Evolutionary conservation across 352 stramenopile genomes (phyloP).

Genomic region (Globisporangium cylindrosporum): DNA sequence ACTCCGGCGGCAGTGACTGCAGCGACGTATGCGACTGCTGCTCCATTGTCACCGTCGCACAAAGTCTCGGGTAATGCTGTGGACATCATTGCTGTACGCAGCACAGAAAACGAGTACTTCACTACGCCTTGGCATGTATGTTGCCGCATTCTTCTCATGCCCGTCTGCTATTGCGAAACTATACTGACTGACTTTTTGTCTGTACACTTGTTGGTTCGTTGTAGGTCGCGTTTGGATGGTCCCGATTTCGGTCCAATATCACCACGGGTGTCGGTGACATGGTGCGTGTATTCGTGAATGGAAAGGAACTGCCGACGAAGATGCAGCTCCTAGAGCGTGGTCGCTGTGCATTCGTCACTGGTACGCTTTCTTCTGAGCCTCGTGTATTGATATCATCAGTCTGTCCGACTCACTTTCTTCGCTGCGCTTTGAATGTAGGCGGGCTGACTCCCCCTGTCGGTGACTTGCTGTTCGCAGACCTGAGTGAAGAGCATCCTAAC

Average conservation of each 20-base stretch:
- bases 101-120: slow-evolving; percentile 49
- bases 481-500: slow-evolving; percentile 61
- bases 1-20: slow-evolving; percentile 7
- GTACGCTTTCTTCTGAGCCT: slow-evolving; percentile 18
- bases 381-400: background rate
- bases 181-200: background rate
- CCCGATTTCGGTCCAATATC: slow-evolving; percentile 58
- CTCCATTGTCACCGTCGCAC: slow-evolving; percentile 35
- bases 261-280: slow-evolving; percentile 64
- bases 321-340: slow-evolving; percentile 73
- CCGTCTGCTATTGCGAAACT: background rate
- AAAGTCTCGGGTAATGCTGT: slow-evolving; percentile 76
- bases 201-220: background rate
- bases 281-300: slow-evolving; percentile 75
- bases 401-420: background rate
- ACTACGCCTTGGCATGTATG: slow-evolving; percentile 76
- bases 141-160: slow-evolving; percentile 8
- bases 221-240: slow-evolving; percentile 68
- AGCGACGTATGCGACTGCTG: slow-evolving; percentile 4
- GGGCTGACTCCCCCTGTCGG: slow-evolving; percentile 51
- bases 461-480: slow-evolving; percentile 51
- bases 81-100: slow-evolving; percentile 74
- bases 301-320: slow-evolving; percentile 68
- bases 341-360: slow-evolving; percentile 63
- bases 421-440: slow-evolving; percentile 17